A percentile compares a stretch with the other conserved stretches of the same genome.
Evolutionary conservation across 176 grass and related monocot genomes (phyloP).

Genomic region (Otatea glauca): DNA sequence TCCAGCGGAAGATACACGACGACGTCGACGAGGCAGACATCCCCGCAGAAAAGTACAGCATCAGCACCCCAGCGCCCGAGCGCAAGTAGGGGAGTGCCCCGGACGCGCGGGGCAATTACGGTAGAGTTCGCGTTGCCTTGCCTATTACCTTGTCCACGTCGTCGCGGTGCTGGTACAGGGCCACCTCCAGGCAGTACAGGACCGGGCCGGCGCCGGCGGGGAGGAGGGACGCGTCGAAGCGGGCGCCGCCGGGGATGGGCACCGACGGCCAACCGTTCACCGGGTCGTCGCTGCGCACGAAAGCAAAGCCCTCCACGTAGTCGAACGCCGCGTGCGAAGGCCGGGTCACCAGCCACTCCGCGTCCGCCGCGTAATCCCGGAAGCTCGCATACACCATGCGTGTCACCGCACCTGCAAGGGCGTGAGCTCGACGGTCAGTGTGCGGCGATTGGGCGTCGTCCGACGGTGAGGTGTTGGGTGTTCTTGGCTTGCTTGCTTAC

Average conservation of each 20-base stretch:
- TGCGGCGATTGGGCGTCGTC: not conserved
- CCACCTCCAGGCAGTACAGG: constrained; percentile 96
- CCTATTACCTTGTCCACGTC: constrained; percentile 65
- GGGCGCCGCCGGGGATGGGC: constrained; percentile 50
- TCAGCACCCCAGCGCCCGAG: not conserved
- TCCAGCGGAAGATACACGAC: constrained; percentile 62
- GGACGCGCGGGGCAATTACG: not conserved
- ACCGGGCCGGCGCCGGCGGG: constrained; percentile 61
- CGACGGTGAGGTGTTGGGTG: not conserved
- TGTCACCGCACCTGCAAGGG: constrained; percentile 63
- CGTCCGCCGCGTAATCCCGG: constrained; percentile 75
- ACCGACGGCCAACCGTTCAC: constrained; percentile 85
- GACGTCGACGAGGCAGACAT: constrained; percentile 57
- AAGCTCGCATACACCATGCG: constrained; percentile 79
- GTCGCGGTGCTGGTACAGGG: constrained; percentile 63
- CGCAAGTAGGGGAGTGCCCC: constrained; percentile 46
- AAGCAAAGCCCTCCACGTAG: constrained; percentile 93
- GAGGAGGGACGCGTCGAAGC: constrained; percentile 60
- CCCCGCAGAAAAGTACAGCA: constrained; percentile 52
- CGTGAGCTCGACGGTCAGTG: not conserved
- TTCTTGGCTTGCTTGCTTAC: constrained; percentile 26
- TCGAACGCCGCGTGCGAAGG: constrained; percentile 50
- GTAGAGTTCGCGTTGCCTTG: not conserved
- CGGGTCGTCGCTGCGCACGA: constrained; percentile 68
- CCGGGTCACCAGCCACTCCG: constrained; percentile 77